phyloP scores from a whole-genome alignment of 257 asterid species.

The Fraxinus pennsylvanica region DNA sequence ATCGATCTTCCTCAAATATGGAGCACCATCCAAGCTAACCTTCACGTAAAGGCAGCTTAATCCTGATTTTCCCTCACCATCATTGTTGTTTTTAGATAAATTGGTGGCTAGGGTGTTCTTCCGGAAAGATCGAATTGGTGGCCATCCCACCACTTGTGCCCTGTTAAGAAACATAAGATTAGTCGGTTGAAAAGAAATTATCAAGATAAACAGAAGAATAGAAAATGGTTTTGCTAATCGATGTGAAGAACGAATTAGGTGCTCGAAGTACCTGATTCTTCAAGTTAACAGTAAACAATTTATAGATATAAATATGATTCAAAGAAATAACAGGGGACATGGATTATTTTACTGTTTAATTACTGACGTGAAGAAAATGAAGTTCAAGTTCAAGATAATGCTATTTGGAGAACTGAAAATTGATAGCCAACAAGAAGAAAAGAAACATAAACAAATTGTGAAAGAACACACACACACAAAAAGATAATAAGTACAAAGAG shows the following conservation, averaged over 20 bases:
- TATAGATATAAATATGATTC: neutral
- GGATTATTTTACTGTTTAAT: neutral
- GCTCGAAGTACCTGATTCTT: neutral
- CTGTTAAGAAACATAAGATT: constrained; percentile 32
- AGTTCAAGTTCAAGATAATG: neutral
- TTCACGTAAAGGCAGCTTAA: constrained; percentile 63
- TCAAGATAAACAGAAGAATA: neutral
- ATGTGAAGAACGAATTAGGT: neutral
- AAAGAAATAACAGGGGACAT: neutral
- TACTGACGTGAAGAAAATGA: neutral
- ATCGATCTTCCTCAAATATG: constrained; percentile 78
- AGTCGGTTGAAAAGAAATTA: neutral
- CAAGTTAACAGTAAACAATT: neutral
- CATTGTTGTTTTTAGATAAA: constrained; percentile 40
- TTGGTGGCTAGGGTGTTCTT: constrained; percentile 65
- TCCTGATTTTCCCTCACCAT: constrained; percentile 42
- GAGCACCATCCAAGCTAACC: constrained; percentile 95
- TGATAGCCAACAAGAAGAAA: no score
- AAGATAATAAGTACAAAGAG: neutral
- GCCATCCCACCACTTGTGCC: constrained; percentile 96
- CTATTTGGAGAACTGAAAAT: no score
- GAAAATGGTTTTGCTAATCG: neutral
- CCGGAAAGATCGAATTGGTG: constrained; percentile 80
- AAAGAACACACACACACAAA: neutral
- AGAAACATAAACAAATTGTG: no score